Base-by-base conservation (phyloP, 495 filamentous ascomycete species). In the Clavariopsis aquatica region DNA sequence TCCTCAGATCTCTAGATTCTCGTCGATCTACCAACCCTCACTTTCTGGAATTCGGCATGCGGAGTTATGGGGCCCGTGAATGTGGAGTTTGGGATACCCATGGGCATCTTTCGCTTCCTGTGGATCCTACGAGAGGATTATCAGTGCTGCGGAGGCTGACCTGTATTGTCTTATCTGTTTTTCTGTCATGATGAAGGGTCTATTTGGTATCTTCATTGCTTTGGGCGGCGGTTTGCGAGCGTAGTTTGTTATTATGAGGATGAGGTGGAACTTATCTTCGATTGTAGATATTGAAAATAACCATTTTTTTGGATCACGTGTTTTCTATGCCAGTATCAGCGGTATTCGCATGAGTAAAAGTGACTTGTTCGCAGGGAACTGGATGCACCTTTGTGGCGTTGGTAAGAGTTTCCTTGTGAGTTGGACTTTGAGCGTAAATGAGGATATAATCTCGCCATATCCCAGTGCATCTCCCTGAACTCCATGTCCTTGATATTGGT, bases 21-120 rank as follows among this genome's bases (percentile, higher is more conserved):
- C 26, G 10, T 3, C n/a, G 26, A 24, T 20, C 51, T 53, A 7
- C 1, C 51, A n/a, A 20, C 9, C 9, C 26, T 34, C 28, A 53
- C 17, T 36, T 29, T 36, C 51, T 53, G 51, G 24, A 29, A 28
- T 19, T 29, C 4, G 13, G n/a, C 26, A 19, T 53, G 20, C 9
- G 28, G 51, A n/a, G 28, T 31, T 31, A 7, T 3, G 24, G 31
- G 36, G 31, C 8, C 10, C 27, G 12, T 52, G 49, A 23, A 24
- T 52, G 38, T 49, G 56, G 56, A 38, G 20, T 38, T 59, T 29
- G 23, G 56, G 56, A 59, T 59, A 59, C 56, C 56, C 56, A 27
- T 49, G 43, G 43, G 10, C 29, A 36, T 15, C 22, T 49, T 59
- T 41, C 36, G 22, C 28, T 53, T 51, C 47, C 28, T 36, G 28